Percentiles rank a stretch among this genome's conserved stretches.
These are phyloP conservation scores for Mycosphaerella sp. DNA, from an alignment of 2,329 filamentous ascomycete genomes.

Conservation along the genomic window DNA sequence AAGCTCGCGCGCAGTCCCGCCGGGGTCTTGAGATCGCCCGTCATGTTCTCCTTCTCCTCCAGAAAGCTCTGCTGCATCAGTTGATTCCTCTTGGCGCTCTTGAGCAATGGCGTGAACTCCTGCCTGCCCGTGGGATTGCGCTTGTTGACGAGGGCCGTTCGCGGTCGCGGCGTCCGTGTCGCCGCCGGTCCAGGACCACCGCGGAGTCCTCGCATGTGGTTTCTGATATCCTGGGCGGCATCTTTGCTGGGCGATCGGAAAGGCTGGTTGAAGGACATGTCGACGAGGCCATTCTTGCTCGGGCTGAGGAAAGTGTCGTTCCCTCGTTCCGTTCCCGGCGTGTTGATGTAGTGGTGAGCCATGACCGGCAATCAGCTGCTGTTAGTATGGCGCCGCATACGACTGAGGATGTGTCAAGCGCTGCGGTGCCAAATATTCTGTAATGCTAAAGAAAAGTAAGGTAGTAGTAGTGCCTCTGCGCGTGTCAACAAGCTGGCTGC, in stretches of 20 bases:
- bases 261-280: conserved; percentile 80
- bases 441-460: not conserved
- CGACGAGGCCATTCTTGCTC: conserved; percentile 50
- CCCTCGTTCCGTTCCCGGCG: conserved; percentile 75
- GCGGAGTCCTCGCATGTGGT: conserved; percentile 62
- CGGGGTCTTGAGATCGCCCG: conserved; percentile 55
- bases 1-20: conserved; percentile 56
- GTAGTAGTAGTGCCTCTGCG: not conserved
- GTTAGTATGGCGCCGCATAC: not conserved
- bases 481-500: not conserved
- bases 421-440: not conserved
- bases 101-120: conserved; percentile 93
- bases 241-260: conserved; percentile 75
- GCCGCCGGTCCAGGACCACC: conserved; percentile 36
- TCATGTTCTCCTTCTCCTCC: conserved; percentile 39
- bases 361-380: conserved; percentile 28
- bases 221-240: conserved; percentile 60
- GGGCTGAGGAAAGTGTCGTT: conserved; percentile 71
- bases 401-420: not conserved
- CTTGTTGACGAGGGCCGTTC: conserved; percentile 63
- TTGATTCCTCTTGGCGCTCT: conserved; percentile 69
- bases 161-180: conserved; percentile 60
- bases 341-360: conserved; percentile 59
- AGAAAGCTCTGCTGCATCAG: conserved; percentile 33
- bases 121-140: conserved; percentile 53